Conservation (phyloP, 116 monocot species). For the Posidonia oceanica region DNA sequence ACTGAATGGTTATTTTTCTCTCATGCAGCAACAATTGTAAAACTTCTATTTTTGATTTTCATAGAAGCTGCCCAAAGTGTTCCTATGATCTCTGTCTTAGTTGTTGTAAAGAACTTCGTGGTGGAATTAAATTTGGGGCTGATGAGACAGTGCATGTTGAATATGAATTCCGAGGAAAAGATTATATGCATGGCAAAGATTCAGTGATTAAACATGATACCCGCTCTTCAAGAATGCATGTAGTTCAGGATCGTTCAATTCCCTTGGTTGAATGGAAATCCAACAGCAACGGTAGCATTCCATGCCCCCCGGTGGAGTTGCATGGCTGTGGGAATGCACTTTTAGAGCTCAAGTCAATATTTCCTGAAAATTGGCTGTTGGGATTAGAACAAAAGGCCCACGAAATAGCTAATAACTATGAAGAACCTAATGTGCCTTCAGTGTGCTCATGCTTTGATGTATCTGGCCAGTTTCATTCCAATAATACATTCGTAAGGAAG, state of each 20-base stretch:
- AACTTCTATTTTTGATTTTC: slow-evolving; percentile 33
- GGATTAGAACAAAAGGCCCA: slow-evolving; percentile 27
- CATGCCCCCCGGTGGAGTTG: slow-evolving; percentile 38
- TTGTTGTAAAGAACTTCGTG: slow-evolving; percentile 20
- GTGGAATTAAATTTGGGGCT: slow-evolving; percentile 22
- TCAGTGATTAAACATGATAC: neutral
- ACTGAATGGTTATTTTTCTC: neutral
- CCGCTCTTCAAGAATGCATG: neutral
- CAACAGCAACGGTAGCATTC: slow-evolving; percentile 46
- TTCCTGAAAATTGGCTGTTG: slow-evolving; percentile 22
- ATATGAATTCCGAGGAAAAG: slow-evolving; percentile 23
- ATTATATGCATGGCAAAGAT: slow-evolving; percentile 27
- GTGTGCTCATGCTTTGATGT: slow-evolving; percentile 12
- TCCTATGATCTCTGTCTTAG: slow-evolving; percentile 29
- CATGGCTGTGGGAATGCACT: slow-evolving; percentile 37
- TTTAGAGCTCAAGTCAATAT: slow-evolving; percentile 41
- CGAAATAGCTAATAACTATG: slow-evolving; percentile 6
- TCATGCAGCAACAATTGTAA: slow-evolving; percentile 26
- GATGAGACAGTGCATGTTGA: slow-evolving; percentile 4
- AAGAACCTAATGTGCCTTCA: neutral
- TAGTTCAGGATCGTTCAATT: neutral
- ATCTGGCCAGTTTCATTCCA: slow-evolving; percentile 8
- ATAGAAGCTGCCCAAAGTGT: slow-evolving; percentile 32
- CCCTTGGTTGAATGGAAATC: slow-evolving; percentile 27
- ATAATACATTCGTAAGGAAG: slow-evolving; percentile 2